Base-by-base conservation (phyloP, 176 grass and related monocot species). In the Eragrostis nindensis region DNA sequence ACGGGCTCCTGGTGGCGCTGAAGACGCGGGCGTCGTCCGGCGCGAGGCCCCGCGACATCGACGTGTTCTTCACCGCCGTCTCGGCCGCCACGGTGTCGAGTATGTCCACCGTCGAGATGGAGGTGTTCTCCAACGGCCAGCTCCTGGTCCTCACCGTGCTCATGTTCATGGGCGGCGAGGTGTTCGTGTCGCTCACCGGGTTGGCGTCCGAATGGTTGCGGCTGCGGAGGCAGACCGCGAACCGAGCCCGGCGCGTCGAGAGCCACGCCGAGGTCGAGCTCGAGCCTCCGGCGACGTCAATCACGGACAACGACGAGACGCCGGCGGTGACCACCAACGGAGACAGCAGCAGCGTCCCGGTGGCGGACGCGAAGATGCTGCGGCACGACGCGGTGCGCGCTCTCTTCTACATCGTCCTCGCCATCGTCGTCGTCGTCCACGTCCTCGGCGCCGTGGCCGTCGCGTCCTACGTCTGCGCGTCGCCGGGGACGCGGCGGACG, bases 21-120 rank as follows among this genome's bases (percentile, higher is more conserved):
- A 53, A 45, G 48, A 43, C 50, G 16, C 77, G 71, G 21, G 46
- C 61, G 5, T n/a, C n/a, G n/a, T 46, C 73, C 16, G 12, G 14
- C 32, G 5, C 41, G n/a, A 30, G 5, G 13, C 83, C 84, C 8
- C 60, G 76, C 66, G 15, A 5, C 70, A 61, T 94, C 53, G 89
- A 92, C 41, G 45, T 73, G 19, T 85, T 94, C 81, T 94, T 89
- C 81, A 94, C 84, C 29, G 75, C 89, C 32, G 89, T 94, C 2
- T 94, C 92, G 17, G 89, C 92, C 18, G 86, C 81, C 1, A 94
- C 89, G n/a, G 80, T 92, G 24, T 94, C 92, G 2, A 92, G 92
- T 87, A 92, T 94, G 89, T 89, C 92, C 55, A 60, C 87, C 53
- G 68, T 94, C 43, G 89, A 94, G 63, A 94, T 94, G 80, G 89